Conservation (phyloP, 73 alveolate species). For the Paramecium caudatum region DNA sequence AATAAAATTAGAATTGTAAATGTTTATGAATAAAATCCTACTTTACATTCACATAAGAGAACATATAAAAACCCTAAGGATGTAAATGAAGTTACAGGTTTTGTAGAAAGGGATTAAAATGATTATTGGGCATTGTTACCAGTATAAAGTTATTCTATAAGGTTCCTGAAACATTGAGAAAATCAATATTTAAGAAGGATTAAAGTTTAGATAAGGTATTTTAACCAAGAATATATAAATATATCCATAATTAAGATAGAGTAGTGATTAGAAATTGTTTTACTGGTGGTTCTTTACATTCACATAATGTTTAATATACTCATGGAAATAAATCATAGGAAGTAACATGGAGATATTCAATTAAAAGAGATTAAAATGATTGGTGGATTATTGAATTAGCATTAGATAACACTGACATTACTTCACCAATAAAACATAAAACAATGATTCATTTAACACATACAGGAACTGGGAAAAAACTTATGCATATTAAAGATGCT, state of each 20-base stretch:
- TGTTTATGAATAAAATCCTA: constrained; percentile 20
- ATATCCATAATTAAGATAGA: constrained; percentile 30
- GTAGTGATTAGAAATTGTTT: constrained; percentile 32
- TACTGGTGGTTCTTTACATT: constrained; percentile 65
- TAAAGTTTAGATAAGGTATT: not conserved
- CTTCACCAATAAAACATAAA: not conserved
- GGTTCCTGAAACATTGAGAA: not conserved
- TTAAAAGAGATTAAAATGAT: constrained; percentile 54
- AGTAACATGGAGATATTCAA: constrained; percentile 42
- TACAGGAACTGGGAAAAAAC: constrained; percentile 5
- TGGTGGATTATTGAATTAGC: constrained; percentile 6
- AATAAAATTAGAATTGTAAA: not conserved
- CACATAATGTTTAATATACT: not conserved
- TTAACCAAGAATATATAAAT: constrained; percentile 31
- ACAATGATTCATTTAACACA: not conserved
- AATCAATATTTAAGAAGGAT: not conserved
- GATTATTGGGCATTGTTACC: constrained; percentile 51
- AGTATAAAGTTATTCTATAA: not conserved
- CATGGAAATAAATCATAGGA: constrained; percentile 63
- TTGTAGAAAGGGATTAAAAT: not conserved
- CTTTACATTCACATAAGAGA: constrained; percentile 34
- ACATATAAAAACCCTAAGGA: constrained; percentile 16
- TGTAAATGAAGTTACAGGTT: constrained; percentile 55
- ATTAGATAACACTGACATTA: not conserved
- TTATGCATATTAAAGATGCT: constrained; percentile 51